Percentiles rank a stretch among this genome's conserved stretches.
These are phyloP conservation scores for Picea glauca DNA, from an alignment of 75 land plant species.

Conservation along the genomic window DNA sequence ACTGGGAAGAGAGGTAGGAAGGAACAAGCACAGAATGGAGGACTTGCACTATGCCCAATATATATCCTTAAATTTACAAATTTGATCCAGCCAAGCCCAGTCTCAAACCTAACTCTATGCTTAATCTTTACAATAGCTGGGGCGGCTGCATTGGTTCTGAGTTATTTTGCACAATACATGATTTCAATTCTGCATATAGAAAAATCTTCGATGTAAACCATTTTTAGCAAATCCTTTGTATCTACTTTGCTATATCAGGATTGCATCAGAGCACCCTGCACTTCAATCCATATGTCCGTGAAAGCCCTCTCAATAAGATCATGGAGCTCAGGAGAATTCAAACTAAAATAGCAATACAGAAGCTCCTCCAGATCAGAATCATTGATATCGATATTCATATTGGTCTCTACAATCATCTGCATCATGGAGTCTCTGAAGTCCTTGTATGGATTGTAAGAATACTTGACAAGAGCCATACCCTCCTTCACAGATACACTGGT, in stretches of 20 bases:
- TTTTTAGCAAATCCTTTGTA: not conserved
- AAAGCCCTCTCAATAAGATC: conserved; percentile 17
- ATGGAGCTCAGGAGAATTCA: conserved; percentile 29
- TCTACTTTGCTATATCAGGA: not conserved
- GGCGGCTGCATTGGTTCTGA: too few relatives aligned
- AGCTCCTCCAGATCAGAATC: conserved; percentile 10
- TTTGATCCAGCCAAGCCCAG: too few relatives aligned
- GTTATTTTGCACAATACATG: not conserved
- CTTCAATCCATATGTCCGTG: conserved; percentile 20
- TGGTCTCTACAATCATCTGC: conserved; percentile 12
- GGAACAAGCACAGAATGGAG: too few relatives aligned
- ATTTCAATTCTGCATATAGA: not conserved
- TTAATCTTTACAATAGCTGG: too few relatives aligned
- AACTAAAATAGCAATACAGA: conserved; percentile 20
- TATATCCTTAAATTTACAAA: too few relatives aligned
- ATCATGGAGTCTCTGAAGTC: conserved; percentile 16
- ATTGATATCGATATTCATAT: not conserved
- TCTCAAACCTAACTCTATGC: too few relatives aligned
- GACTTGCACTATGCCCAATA: too few relatives aligned
- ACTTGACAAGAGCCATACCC: conserved; percentile 7
- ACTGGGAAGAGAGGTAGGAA: too few relatives aligned
- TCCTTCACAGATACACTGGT: not conserved
- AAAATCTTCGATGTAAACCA: not conserved
- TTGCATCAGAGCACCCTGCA: not conserved
- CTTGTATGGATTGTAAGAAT: conserved; percentile 13